phyloP scores from a whole-genome alignment of 768 basidiomycete genomes.

The Gymnopilus dilepis region DNA sequence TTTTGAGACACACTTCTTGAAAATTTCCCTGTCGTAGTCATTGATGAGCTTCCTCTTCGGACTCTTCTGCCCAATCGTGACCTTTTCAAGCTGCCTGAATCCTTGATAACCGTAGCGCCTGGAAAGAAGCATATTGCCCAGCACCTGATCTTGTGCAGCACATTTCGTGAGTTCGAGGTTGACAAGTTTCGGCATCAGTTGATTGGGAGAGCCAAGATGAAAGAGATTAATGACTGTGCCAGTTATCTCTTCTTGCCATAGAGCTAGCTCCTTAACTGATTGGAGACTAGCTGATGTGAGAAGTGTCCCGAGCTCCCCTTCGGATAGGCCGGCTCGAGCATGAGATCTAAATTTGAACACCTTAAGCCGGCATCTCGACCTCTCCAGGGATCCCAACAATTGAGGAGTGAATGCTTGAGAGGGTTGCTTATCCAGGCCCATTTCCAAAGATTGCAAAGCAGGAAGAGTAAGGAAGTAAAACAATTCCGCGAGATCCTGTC shows the following conservation, averaged over 20 bases:
- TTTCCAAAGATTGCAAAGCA: slow-evolving; percentile 16
- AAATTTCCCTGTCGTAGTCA: background rate
- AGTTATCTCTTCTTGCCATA: background rate
- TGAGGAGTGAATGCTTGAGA: background rate
- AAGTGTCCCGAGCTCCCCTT: background rate
- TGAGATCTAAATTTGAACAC: background rate
- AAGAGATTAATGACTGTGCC: background rate
- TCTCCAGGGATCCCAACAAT: background rate
- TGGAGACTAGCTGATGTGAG: background rate
- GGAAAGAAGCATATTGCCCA: background rate
- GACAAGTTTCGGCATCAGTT: background rate
- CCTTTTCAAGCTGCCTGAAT: background rate
- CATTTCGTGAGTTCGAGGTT: slow-evolving; percentile 1
- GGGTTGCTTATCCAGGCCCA: slow-evolving; percentile 4
- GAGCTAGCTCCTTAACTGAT: background rate
- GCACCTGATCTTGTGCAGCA: background rate
- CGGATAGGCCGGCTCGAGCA: background rate
- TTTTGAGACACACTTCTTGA: background rate
- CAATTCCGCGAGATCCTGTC: background rate
- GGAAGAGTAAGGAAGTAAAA: background rate
- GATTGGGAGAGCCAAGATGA: background rate
- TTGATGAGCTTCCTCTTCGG: background rate
- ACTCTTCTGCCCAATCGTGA: background rate
- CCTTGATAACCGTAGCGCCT: background rate
- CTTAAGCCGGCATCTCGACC: background rate